Evolutionary conservation across 2,329 filamentous ascomycete genomes (phyloP).

Genomic region (Ophiostoma sp.): DNA sequence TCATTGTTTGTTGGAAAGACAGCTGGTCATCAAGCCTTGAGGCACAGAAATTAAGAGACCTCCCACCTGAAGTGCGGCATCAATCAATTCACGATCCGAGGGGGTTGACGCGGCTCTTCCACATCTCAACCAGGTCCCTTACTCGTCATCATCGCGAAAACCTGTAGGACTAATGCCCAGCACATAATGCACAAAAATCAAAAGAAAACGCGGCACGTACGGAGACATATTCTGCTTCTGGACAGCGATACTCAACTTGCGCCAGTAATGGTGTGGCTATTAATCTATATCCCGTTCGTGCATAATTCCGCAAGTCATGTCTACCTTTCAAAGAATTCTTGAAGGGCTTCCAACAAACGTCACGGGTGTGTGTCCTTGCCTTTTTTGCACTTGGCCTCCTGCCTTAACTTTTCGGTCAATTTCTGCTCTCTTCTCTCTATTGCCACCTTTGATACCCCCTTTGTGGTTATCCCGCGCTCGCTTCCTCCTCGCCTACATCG

Average conservation of each 20-base stretch:
- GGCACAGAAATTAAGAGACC: not conserved
- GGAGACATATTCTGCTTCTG: conserved; percentile 1
- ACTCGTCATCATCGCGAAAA: not conserved
- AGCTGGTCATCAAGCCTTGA: not conserved
- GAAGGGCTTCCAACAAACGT: too few relatives aligned
- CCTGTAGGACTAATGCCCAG: too few relatives aligned
- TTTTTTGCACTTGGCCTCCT: not conserved
- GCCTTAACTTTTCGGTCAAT: not conserved
- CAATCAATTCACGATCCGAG: not conserved
- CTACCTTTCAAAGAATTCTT: not conserved
- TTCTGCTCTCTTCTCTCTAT: not conserved
- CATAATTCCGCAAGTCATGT: not conserved
- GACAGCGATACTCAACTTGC: not conserved
- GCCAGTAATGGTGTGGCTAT: conserved; percentile 9
- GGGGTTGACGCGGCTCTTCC: not conserved
- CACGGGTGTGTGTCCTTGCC: not conserved
- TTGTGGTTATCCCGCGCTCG: not conserved
- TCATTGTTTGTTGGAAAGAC: not conserved
- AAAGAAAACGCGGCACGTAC: not conserved
- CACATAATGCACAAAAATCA: not conserved
- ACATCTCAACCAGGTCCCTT: not conserved
- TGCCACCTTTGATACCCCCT: not conserved
- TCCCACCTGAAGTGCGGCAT: not conserved
- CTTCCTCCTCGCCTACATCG: not conserved
- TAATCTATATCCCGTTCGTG: conserved; percentile 20